Evolutionary conservation across 2,329 filamentous ascomycete species (phyloP).

Genomic region (Emergomyces pasteurianus): DNA sequence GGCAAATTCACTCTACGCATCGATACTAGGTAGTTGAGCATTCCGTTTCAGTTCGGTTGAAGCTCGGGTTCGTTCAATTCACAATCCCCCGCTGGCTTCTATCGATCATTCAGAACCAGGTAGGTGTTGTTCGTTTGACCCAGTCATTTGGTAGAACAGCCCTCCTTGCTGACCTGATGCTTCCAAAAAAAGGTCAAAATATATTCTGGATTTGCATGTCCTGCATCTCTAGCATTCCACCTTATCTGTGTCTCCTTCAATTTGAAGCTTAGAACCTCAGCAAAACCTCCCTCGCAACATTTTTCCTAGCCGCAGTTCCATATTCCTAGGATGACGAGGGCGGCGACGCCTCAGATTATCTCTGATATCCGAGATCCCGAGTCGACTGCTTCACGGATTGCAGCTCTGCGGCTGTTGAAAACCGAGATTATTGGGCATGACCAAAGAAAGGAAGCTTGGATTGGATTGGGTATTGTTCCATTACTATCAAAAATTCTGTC

Average conservation of each 20-base stretch:
- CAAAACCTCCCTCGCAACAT: not conserved
- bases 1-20: not conserved
- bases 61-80: not conserved
- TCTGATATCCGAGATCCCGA: slow-evolving; percentile 45
- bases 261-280: not conserved
- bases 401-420: slow-evolving; percentile 62
- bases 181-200: not conserved
- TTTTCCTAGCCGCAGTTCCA: not conserved
- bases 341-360: slow-evolving; percentile 43
- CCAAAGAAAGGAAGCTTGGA: slow-evolving; percentile 70
- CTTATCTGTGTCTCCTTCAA: not conserved
- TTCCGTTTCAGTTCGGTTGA: not conserved
- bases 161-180: not conserved
- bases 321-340: slow-evolving; percentile 40
- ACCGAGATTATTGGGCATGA: slow-evolving; percentile 83
- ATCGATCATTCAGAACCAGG: not conserved
- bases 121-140: not conserved
- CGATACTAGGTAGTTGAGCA: not conserved
- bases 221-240: not conserved
- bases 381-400: slow-evolving; percentile 30
- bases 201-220: too few relatives aligned
- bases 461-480: slow-evolving; percentile 53
- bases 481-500: slow-evolving; percentile 38
- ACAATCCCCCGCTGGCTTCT: not conserved
- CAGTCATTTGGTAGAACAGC: not conserved